Evolutionary conservation across 345 rosid species (phyloP), one percentile per base, ranked within the genome.

Genomic region (Gossypium longicalyx): DNA sequence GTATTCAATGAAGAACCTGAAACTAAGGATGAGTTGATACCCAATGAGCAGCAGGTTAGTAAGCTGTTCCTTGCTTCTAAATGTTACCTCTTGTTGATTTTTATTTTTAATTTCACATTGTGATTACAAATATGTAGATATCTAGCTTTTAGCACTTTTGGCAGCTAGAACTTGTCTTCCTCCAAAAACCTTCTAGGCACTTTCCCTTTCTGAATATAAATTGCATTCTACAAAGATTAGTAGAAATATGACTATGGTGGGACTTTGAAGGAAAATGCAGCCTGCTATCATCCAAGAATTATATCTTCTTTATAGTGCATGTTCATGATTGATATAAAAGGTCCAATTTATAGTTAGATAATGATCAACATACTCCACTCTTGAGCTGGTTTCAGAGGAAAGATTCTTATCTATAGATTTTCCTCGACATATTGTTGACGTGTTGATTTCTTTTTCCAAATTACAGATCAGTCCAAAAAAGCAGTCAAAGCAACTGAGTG

Each of bases 1-100:
- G 80, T 74, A 23, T 67, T 80, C 45, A 85, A 78, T 73, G 67
- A 74, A 72, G 81, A 83, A 78, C 82, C 85, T 52, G 78, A 58
- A 80, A 82, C 77, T 70, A 83, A 76, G 78, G 85, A 85, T 79
- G 80, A 78, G 64, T 63, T 71, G 64, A 66, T 80, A 61, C 77
- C 72, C 38, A 77, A 72, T 74, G 87, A 79, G 64, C 82, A 88
- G 93, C 82, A 88, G 93, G 94, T 93, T 71, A 47, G 87, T 81
- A 62, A 69, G 65, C 29, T 79, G n/a, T 58, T 53, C 15, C 10
- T 70, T 16, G 13, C 20, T 12, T 66, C 53, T 45, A 2, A 45
- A 47, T 47, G 5, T 6, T 59, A 2, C 9, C 16, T 58, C 34
- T 61, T 65, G 20, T 65, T 41, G 38, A 54, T 15, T 6, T 10